Evolutionary conservation across 2,329 filamentous ascomycete genomes (phyloP).

Genomic region (Lasiodiplodia hormozganensis): DNA sequence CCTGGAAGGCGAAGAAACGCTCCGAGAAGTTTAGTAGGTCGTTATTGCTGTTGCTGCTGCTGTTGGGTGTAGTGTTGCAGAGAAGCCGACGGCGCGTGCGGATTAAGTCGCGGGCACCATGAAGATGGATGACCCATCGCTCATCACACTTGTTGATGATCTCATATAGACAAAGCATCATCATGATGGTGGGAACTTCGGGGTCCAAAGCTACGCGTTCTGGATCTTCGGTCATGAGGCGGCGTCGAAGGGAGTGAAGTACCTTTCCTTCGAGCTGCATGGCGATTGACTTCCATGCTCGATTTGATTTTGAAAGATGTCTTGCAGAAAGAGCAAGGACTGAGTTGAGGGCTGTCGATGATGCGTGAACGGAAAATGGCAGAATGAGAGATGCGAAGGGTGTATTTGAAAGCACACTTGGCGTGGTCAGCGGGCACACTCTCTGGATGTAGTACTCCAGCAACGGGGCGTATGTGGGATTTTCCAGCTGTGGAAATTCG

Average conservation of each 20-base stretch:
- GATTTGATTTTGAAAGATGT: constrained; percentile 44
- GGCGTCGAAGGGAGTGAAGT: constrained; percentile 45
- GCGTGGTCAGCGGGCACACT: constrained; percentile 49
- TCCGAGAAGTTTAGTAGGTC: constrained; percentile 48
- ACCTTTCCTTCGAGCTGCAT: constrained; percentile 48
- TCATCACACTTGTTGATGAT: constrained; percentile 51
- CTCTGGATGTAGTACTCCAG: constrained; percentile 51
- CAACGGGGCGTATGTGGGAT: constrained; percentile 40
- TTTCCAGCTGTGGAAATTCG: constrained; percentile 38
- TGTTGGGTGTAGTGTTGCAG: not conserved
- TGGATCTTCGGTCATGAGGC: constrained; percentile 40
- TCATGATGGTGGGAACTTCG: constrained; percentile 52
- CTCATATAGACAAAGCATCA: constrained; percentile 56
- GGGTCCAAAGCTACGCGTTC: constrained; percentile 34
- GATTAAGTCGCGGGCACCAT: constrained; percentile 57
- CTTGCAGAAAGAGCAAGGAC: constrained; percentile 50
- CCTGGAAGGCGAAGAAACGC: constrained; percentile 59
- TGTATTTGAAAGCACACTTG: constrained; percentile 44
- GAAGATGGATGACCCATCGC: constrained; percentile 57
- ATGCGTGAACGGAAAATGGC: constrained; percentile 48
- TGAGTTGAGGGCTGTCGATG: constrained; percentile 46
- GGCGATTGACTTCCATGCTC: constrained; percentile 41
- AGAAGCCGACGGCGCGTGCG: constrained; percentile 42
- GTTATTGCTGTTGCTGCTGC: constrained; percentile 32
- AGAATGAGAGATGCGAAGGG: constrained; percentile 50